Evolutionary conservation across 495 filamentous ascomycete species (phyloP).

Genomic region (Talaromyces ruber): DNA sequence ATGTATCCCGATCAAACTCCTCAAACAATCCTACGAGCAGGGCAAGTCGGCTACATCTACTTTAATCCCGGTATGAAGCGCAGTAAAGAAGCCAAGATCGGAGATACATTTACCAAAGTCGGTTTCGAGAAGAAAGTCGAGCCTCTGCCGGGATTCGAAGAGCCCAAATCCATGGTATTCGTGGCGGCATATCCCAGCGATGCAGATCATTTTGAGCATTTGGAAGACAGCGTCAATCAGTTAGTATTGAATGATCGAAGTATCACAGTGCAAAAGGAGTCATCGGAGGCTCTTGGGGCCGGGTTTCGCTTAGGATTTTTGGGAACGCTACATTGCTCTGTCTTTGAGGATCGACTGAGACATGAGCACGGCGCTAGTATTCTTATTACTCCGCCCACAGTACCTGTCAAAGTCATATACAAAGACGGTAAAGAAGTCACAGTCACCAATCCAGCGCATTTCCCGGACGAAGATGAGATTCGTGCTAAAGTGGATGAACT

Average conservation of each 20-base stretch:
- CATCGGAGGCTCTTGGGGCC: conserved; percentile 84
- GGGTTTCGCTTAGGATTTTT: conserved; percentile 92
- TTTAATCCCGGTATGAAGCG: conserved; percentile 98
- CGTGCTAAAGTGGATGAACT: conserved; percentile 52
- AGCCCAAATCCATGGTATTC: conserved; percentile 98
- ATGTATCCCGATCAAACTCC: conserved; percentile 87
- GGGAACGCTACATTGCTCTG: conserved; percentile 94
- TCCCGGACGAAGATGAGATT: conserved; percentile 64
- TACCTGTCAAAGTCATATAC: conserved; percentile 81
- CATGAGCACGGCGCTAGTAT: conserved; percentile 93
- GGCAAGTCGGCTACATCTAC: conserved; percentile 90
- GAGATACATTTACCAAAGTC: conserved; percentile 86
- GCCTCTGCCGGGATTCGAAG: conserved; percentile 86
- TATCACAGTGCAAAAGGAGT: conserved; percentile 87
- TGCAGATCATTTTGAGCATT: conserved; percentile 72
- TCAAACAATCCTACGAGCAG: conserved; percentile 71
- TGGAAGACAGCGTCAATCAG: conserved; percentile 93
- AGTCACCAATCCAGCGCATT: conserved; percentile 76
- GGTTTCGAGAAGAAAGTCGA: conserved; percentile 70
- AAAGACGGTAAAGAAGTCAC: conserved; percentile 62
- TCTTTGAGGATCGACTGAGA: conserved; percentile 93
- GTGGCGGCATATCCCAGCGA: conserved; percentile 93
- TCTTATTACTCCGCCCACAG: conserved; percentile 93
- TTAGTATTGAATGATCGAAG: conserved; percentile 90
- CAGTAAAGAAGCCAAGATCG: conserved; percentile 89